Evolutionary conservation across 345 rosid genomes (phyloP).

Genomic region (Moricandia arvensis): DNA sequence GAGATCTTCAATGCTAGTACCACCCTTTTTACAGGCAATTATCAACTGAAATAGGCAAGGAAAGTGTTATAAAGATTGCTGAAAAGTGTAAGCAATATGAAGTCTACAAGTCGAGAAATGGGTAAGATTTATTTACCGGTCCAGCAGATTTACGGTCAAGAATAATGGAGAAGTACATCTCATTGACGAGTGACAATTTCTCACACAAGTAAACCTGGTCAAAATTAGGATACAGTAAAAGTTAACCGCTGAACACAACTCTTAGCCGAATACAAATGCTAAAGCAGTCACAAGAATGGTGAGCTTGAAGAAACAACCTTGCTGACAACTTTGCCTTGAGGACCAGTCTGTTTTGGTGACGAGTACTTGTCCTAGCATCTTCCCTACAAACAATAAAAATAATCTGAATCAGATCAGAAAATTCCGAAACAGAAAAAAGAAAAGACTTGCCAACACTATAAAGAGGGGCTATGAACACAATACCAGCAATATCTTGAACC

Average conservation of each 20-base stretch:
- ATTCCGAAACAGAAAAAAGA: background rate
- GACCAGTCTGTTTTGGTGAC: slow-evolving; percentile 98
- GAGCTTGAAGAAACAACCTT: slow-evolving; percentile 51
- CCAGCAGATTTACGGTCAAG: slow-evolving; percentile 95
- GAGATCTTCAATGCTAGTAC: slow-evolving; percentile 99
- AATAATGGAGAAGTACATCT: slow-evolving; percentile 98
- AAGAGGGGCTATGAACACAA: background rate
- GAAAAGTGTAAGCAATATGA: background rate
- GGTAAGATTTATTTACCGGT: slow-evolving; percentile 82
- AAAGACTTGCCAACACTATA: no score
- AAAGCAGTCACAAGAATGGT: background rate
- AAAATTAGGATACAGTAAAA: no score
- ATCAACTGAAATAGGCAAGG: slow-evolving; percentile 59
- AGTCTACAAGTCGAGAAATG: background rate
- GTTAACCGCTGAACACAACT: no score
- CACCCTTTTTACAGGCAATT: slow-evolving; percentile 93
- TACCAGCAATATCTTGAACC: slow-evolving; percentile 84
- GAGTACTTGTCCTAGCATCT: slow-evolving; percentile 97
- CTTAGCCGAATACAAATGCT: background rate
- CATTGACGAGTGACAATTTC: slow-evolving; percentile 88
- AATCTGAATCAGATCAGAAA: background rate
- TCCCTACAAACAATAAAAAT: slow-evolving; percentile 47
- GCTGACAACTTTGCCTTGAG: slow-evolving; percentile 98
- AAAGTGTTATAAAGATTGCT: background rate
- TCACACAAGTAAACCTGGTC: slow-evolving; percentile 90